Conservation (phyloP, 2,329 filamentous ascomycete genomes). For the Colletotrichum echinochloae region DNA sequence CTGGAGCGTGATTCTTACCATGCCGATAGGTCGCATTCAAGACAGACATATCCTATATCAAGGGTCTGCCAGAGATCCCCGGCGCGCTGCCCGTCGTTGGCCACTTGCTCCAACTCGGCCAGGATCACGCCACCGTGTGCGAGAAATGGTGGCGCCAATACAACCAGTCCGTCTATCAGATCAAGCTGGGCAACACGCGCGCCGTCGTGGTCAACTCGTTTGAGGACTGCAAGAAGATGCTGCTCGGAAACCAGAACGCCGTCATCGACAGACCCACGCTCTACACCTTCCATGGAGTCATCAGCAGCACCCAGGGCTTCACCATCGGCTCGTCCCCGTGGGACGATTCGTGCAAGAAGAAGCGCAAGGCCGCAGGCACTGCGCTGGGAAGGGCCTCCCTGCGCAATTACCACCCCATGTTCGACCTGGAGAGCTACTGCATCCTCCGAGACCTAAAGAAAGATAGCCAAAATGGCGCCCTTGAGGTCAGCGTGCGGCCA, state of each 20-base stretch:
- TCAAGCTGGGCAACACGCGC: slow-evolving; percentile 74
- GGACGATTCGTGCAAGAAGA: slow-evolving; percentile 83
- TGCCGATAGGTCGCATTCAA: slow-evolving; percentile 48
- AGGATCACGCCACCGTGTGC: slow-evolving; percentile 66
- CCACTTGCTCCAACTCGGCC: slow-evolving; percentile 70
- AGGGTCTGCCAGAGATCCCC: slow-evolving; percentile 70
- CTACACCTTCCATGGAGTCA: slow-evolving; percentile 85
- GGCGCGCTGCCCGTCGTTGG: slow-evolving; percentile 70
- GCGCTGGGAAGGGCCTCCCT: slow-evolving; percentile 82
- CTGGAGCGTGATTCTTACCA: background rate
- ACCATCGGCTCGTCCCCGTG: slow-evolving; percentile 88
- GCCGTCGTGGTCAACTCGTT: slow-evolving; percentile 85
- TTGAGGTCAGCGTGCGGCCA: slow-evolving; percentile 72
- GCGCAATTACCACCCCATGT: slow-evolving; percentile 84
- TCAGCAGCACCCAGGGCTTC: slow-evolving; percentile 81
- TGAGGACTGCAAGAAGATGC: slow-evolving; percentile 78
- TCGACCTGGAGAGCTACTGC: slow-evolving; percentile 72
- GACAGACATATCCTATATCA: slow-evolving; percentile 71
- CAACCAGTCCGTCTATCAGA: slow-evolving; percentile 71
- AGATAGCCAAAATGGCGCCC: slow-evolving; percentile 71
- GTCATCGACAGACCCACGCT: slow-evolving; percentile 82
- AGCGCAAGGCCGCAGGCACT: slow-evolving; percentile 82
- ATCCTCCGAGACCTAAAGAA: slow-evolving; percentile 64
- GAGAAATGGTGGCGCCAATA: slow-evolving; percentile 70
- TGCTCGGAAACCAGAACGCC: slow-evolving; percentile 83